These are phyloP conservation scores for Cladorrhinum sp. DNA, from an alignment of 2,329 filamentous ascomycete genomes.

Conservation along the genomic window DNA sequence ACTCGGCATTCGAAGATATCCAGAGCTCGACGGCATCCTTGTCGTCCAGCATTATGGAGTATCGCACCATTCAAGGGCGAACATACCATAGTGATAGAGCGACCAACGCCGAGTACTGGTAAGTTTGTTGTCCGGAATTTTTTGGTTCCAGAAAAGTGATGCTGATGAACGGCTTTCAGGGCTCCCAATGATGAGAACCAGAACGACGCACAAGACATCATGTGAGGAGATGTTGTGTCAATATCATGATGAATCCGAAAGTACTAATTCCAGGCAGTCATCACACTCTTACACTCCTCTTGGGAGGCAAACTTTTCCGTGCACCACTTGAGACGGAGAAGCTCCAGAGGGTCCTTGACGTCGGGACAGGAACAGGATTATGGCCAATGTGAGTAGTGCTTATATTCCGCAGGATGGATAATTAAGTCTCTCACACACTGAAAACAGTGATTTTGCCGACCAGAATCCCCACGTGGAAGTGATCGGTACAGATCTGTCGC, in stretches of 20 bases:
- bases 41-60: constrained; percentile 30
- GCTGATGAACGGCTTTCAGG: constrained; percentile 1
- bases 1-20: not conserved
- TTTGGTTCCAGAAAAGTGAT: not conserved
- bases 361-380: constrained; percentile 21
- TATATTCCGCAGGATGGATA: not conserved
- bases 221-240: constrained; percentile 2
- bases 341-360: constrained; percentile 14
- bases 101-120: constrained; percentile 29
- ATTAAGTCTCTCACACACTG: not conserved
- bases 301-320: constrained; percentile 12
- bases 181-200: constrained; percentile 26
- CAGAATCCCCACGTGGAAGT: constrained; percentile 15
- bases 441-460: constrained; percentile 20
- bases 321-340: constrained; percentile 7
- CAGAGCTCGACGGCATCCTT: constrained; percentile 30
- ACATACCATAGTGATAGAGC: constrained; percentile 30
- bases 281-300: constrained; percentile 14
- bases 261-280: constrained; percentile 12
- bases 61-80: constrained; percentile 30
- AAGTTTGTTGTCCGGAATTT: not conserved
- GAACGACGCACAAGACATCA: constrained; percentile 18
- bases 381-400: constrained; percentile 20
- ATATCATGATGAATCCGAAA: not conserved
- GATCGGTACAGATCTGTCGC: constrained; percentile 50